Percentiles rank a stretch among this genome's conserved stretches.
Evolutionary conservation across 192 early-diverging fungal species (phyloP).

Genomic region (Linnemannia zychae): DNA sequence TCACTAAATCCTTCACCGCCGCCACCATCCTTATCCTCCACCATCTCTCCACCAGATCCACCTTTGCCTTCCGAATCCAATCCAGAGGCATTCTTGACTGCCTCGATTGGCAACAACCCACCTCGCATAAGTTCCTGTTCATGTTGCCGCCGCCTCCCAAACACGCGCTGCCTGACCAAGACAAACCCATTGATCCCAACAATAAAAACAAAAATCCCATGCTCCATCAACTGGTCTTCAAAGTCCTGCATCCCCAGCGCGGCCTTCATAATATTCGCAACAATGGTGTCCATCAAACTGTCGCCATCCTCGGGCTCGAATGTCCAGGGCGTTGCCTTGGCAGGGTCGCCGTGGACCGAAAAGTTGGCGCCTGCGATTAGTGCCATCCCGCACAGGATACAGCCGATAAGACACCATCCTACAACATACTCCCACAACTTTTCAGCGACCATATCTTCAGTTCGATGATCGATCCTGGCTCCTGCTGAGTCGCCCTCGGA

Average conservation of each 20-base stretch:
- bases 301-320: constrained; percentile 25
- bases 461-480: not conserved
- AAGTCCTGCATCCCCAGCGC: constrained; percentile 42
- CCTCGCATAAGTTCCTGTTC: constrained; percentile 48
- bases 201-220: constrained; percentile 48
- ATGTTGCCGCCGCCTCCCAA: constrained; percentile 18
- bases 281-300: constrained; percentile 35
- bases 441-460: constrained; percentile 13
- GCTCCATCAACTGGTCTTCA: constrained; percentile 48
- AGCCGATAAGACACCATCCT: constrained; percentile 40
- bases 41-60: not conserved
- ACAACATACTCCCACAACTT: constrained; percentile 41
- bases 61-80: not conserved
- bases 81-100: constrained; percentile 32
- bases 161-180: constrained; percentile 34
- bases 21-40: not conserved
- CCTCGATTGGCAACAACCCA: constrained; percentile 24
- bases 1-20: constrained; percentile 57
- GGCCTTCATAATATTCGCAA: constrained; percentile 26
- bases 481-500: not conserved
- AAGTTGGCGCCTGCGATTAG: constrained; percentile 26
- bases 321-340: constrained; percentile 26
- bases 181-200: constrained; percentile 43
- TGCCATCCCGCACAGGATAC: constrained; percentile 18
- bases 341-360: constrained; percentile 5